Percentiles rank a stretch among this genome's conserved stretches.
phyloP scores from a whole-genome alignment of 1,284 basidiomycete species.

The Heterobasidion irregulare region DNA sequence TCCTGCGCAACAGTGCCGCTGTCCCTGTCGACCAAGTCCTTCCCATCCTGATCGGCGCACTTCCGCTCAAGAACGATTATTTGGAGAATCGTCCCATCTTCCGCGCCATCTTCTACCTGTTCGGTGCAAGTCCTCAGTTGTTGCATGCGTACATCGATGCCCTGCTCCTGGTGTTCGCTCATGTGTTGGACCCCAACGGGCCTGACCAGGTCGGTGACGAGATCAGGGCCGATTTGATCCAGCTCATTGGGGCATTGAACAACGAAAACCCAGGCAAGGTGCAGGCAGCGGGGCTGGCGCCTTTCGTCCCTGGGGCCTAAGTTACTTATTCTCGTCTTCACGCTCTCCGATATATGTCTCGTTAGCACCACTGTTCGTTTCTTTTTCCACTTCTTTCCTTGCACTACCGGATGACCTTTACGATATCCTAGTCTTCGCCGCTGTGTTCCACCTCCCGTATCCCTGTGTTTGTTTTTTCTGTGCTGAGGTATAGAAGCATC shows the following conservation, averaged over 20 bases:
- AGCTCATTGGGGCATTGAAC: slow-evolving; percentile 72
- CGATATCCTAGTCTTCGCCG: neutral
- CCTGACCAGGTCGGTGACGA: slow-evolving; percentile 76
- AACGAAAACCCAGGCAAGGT: slow-evolving; percentile 67
- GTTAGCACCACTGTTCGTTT: neutral
- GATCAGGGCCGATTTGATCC: slow-evolving; percentile 66
- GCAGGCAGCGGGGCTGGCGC: slow-evolving; percentile 61
- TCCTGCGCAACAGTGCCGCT: slow-evolving; percentile 74
- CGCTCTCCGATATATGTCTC: neutral
- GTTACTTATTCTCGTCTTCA: neutral
- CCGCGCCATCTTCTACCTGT: slow-evolving; percentile 84
- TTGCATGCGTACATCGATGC: slow-evolving; percentile 77
- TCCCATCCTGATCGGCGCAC: slow-evolving; percentile 73
- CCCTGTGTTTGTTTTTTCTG: neutral
- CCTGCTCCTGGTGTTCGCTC: slow-evolving; percentile 76
- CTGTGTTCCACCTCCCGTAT: neutral
- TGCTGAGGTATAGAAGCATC: neutral
- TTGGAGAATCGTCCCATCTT: slow-evolving; percentile 90
- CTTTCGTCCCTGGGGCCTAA: slow-evolving; percentile 31
- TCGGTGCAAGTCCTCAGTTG: slow-evolving; percentile 65
- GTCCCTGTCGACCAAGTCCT: slow-evolving; percentile 90
- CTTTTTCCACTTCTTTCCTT: neutral
- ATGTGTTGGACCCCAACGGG: slow-evolving; percentile 72
- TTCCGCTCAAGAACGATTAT: slow-evolving; percentile 86
- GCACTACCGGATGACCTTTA: neutral